These are phyloP conservation scores for Penicillium hordei DNA, from an alignment of 2,329 filamentous ascomycete species.

Conservation along the genomic window DNA sequence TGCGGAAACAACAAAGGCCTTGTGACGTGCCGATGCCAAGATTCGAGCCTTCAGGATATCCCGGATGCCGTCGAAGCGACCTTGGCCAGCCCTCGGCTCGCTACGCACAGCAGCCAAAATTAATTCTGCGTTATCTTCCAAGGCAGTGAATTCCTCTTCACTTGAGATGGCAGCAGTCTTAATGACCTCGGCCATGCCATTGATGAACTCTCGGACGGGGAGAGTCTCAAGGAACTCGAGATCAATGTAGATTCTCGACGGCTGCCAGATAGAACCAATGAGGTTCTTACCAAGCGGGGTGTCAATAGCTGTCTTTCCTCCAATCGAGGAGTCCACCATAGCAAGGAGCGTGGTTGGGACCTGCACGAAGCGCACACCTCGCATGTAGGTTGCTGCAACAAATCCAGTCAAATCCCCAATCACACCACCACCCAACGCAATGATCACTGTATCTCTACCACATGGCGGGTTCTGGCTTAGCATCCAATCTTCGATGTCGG, in stretches of 20 bases:
- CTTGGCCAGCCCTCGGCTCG: conserved; percentile 55
- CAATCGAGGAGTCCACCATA: conserved; percentile 98
- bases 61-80: conserved; percentile 68
- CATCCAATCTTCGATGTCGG: conserved; percentile 97
- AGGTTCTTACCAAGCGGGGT: conserved; percentile 95
- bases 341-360: conserved; percentile 91
- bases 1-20: conserved; percentile 88
- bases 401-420: conserved; percentile 98
- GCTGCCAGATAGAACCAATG: conserved; percentile 95
- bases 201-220: conserved; percentile 89
- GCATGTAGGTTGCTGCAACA: conserved; percentile 97
- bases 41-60: conserved; percentile 75
- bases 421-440: conserved; percentile 91
- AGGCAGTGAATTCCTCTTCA: conserved; percentile 76
- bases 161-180: conserved; percentile 98
- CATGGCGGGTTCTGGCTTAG: conserved; percentile 76
- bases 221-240: conserved; percentile 87
- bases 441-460: conserved; percentile 89
- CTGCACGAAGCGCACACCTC: conserved; percentile 92
- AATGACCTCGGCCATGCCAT: conserved; percentile 97
- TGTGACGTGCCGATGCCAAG: conserved; percentile 85
- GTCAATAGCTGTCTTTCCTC: conserved; percentile 97
- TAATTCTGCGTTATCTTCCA: conserved; percentile 76
- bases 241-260: conserved; percentile 90
- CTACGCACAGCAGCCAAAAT: conserved; percentile 73